Conservation (phyloP, 2,329 filamentous ascomycete species). For the Pyrenochaeta sp. region DNA sequence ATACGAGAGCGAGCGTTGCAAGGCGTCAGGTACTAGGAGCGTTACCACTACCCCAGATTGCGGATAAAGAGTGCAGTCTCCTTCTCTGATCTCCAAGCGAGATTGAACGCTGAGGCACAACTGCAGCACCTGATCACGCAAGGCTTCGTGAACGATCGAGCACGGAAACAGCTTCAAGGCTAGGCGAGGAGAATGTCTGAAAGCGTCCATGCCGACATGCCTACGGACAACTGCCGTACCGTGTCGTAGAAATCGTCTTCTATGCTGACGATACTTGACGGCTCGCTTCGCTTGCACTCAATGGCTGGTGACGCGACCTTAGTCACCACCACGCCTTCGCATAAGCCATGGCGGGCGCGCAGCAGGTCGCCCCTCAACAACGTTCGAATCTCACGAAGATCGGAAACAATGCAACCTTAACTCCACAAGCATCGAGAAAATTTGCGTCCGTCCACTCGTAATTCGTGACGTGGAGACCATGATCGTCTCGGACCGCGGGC, state of each 20-base stretch:
- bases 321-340: slow-evolving; percentile 5
- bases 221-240: background rate
- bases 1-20: background rate
- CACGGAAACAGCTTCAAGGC: background rate
- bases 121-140: background rate
- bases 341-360: slow-evolving; percentile 8
- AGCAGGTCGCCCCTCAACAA: background rate
- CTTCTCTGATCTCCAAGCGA: background rate
- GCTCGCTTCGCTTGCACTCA: background rate
- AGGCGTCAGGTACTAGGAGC: background rate
- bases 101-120: background rate
- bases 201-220: background rate
- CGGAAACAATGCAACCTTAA: slow-evolving; percentile 4
- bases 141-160: background rate
- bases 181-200: background rate
- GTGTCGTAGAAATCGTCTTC: background rate
- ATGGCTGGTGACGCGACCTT: background rate
- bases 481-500: slow-evolving; percentile 13
- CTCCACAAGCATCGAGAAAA: slow-evolving; percentile 4
- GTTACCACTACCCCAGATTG: slow-evolving; percentile 4
- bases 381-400: background rate
- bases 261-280: background rate
- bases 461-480: slow-evolving; percentile 14
- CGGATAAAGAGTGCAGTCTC: slow-evolving; percentile 4
- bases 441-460: slow-evolving; percentile 2